Base-by-base conservation (phyloP, 495 filamentous ascomycete species). In the Aspergillus kassunensis region DNA sequence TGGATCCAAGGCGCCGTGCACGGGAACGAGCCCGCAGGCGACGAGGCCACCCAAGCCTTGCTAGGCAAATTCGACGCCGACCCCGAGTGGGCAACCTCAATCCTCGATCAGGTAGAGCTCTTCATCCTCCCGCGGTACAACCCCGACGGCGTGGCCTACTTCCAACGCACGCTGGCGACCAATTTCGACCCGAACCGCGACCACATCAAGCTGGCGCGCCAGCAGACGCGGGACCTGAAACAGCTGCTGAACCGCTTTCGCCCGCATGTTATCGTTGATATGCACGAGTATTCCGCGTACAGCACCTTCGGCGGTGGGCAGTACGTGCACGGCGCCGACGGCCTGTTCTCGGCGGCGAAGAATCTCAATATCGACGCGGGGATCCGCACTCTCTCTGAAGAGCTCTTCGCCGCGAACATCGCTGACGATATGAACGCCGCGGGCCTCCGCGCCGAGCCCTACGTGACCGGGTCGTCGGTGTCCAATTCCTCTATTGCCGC, bases 1-100 rank as follows among this genome's bases (percentile, higher is more conserved):
- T 49, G 45, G 45, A 49, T 49, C 31, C 45, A 49, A 16, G 45
- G 45, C 31, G 45, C 45, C n/a, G 45, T 49, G 18, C 45, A 49
- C 30, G 45, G 45, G 9, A 49, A 49, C 18, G 45, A 49, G 31
- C 45, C 45, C 45, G 45, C 45, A 11, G 45, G 45, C 19, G 45
- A 49, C 31, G 45, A 49, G 24, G 45, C 45, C 11, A 49, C 45
- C 13, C 45, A 49, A n/a, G 45, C 45, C 18, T 19, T 49, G 2
- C 45, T 49, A 27, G 45, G 30, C 18, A 49, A 49, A 33, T 49
- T 49, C 19, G 45, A 49, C 18, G 16, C 12, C 30, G 31, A 49
- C 19, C 15, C 29, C 4, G 15, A 24, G 20, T 49, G 45, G 45
- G 45, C 45, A 21, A 16, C 31, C 33, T 37, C 30, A 1, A 49